phyloP scores from a whole-genome alignment of 257 asterid genomes.

The Echium plantagineum region DNA sequence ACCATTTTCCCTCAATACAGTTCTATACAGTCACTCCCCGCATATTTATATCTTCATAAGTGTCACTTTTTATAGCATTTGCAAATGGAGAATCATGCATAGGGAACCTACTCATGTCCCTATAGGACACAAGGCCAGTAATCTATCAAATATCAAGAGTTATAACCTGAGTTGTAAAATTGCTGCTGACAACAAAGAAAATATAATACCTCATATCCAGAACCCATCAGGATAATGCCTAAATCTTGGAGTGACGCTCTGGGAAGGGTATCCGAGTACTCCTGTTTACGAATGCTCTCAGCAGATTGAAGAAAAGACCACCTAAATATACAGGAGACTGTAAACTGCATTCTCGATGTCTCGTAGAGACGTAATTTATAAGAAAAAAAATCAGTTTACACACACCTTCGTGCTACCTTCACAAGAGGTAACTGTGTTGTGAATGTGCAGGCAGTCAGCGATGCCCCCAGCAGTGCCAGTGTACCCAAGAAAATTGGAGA shows the following conservation, averaged over 20 bases:
- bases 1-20: too few species aligned
- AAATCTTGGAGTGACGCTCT: constrained; percentile 64
- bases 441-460: constrained; percentile 84
- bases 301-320: constrained; percentile 71
- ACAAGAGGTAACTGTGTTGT: constrained; percentile 74
- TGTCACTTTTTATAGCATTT: too few species aligned
- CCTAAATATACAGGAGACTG: constrained; percentile 28
- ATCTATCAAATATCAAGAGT: not conserved
- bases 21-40: too few species aligned
- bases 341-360: constrained; percentile 2
- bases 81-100: too few species aligned
- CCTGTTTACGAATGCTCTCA: constrained; percentile 58
- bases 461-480: constrained; percentile 56
- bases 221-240: constrained; percentile 60
- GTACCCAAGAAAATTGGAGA: constrained; percentile 73
- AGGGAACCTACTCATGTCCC: too few species aligned
- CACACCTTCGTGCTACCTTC: constrained; percentile 84
- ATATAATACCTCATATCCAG: constrained; percentile 71
- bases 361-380: constrained; percentile 1
- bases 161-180: not conserved
- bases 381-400: not conserved
- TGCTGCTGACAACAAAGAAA: not conserved
- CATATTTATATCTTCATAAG: too few species aligned
- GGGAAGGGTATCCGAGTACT: constrained; percentile 54
- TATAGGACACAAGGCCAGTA: constrained; percentile 2